Base-by-base conservation (phyloP, 805 yeast genomes). In the Torulaspora delbrueckii region DNA sequence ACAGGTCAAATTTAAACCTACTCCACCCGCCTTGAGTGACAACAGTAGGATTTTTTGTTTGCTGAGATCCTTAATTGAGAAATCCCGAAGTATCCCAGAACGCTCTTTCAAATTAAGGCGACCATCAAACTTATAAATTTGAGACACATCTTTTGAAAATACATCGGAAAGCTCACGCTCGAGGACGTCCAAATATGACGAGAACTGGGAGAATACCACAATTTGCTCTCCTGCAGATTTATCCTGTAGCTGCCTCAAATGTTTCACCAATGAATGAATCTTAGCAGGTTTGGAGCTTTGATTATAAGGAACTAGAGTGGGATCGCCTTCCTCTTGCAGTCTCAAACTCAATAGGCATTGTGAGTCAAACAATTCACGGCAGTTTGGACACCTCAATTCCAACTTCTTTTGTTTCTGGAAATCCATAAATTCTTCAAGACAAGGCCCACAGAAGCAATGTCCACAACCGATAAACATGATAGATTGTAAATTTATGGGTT, bases 21-120 rank as follows among this genome's bases (percentile, higher is more conserved):
- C 96, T 6, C 97, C 97, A 19, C 97, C 97, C 0, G 96, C 95
- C 63, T 88, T 90, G 51, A 89, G 67, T 6, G 95, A 84, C 14
- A 90, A 62, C 18, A 90, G 67, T 8, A 90, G 61, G 1, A 90
- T 75, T 3, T 76, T 73, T 51, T 54, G 63, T 24, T 52, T 54
- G 8, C 45, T 53, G 2, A 67, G 59, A 37, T 67, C 67, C 31
- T 60, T 58, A 4, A 28, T 33, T 28, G 54, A 68, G 59, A 91
- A 90, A 14, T 74, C 72, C 12, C 70, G 74, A 34, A 91, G 65
- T 0, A 86, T 77, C 14, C 64, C 67, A 22, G 80, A 77, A 32
- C 98, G 72, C 47, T 84, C 84, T 13, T 72, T 76, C 69, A 85
- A 70, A 23, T 74, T 73, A 51, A 90, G 65, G 18, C 91, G 71